A percentile compares a stretch with the other conserved stretches of the same genome.
Conservation (phyloP, 2,329 filamentous ascomycete species). For the Penicillium oxalicum region DNA sequence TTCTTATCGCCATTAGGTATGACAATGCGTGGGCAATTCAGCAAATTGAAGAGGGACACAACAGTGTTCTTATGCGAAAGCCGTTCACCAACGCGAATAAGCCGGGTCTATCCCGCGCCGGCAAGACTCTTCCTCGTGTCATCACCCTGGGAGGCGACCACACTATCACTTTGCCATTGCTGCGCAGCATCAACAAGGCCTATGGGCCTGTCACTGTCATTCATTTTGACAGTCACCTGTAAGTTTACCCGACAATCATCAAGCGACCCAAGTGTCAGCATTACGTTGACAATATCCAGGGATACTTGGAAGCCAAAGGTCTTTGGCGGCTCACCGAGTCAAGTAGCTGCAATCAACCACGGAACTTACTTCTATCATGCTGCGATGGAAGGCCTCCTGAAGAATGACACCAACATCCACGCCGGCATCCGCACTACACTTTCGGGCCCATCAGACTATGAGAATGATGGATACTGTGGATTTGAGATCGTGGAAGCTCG, state of each 20-base stretch:
- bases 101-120: conserved; percentile 62
- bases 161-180: conserved; percentile 44
- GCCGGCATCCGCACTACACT: conserved; percentile 80
- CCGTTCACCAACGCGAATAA: conserved; percentile 64
- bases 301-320: conserved; percentile 74
- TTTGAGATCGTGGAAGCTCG: conserved; percentile 75
- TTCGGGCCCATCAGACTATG: conserved; percentile 71
- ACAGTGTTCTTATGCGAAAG: conserved; percentile 63
- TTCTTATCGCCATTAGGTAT: conserved; percentile 42
- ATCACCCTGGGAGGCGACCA: conserved; percentile 61
- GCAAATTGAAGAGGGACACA: conserved; percentile 82
- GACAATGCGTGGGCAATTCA: conserved; percentile 76
- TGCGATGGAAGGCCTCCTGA: conserved; percentile 66
- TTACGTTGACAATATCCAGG: conserved; percentile 8
- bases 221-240: conserved; percentile 58
- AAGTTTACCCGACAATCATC: conserved; percentile 10
- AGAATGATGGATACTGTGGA: conserved; percentile 78
- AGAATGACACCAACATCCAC: conserved; percentile 81
- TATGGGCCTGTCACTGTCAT: conserved; percentile 64
- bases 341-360: conserved; percentile 74
- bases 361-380: conserved; percentile 88
- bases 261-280: background rate
- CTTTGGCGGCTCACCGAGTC: conserved; percentile 72
- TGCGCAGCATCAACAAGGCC: conserved; percentile 55
- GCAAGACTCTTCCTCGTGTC: conserved; percentile 70